Evolutionary conservation across 495 filamentous ascomycete species (phyloP), one percentile per base, ranked within the genome.

Genomic region (Penicillium robsamsonii): DNA sequence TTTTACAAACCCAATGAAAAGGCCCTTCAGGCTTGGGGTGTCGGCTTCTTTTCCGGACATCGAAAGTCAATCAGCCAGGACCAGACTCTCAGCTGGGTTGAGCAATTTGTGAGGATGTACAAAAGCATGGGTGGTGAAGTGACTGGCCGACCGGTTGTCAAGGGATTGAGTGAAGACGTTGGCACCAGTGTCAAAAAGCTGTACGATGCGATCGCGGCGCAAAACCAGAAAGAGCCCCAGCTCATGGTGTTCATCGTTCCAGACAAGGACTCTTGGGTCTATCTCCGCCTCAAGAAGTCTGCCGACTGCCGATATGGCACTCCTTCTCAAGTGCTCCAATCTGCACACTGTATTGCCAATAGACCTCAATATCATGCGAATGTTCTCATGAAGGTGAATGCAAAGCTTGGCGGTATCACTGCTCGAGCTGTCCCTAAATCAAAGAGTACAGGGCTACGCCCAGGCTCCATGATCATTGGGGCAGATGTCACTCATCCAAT

Each of bases 321-420:
- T 51, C 77, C 87, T 10, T 88, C 90, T 7, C 93, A 97, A 67
- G 79, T 79, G 22, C 55, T 96, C 7, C 86, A 88, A 60, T 69
- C 73, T 12, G 62, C 58, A 0, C 84, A 92, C 53, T 88, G 90
- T 12, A 56, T 64, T 5, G 86, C 83, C 59, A 75, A 72, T 22
- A 75, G 84, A 15, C 74, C 75, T 1, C 92, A 97, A 69, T 96
- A 96, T 70, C 80, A 84, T 56, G 92, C 88, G 2, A 97, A 97
- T 63, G 88, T 96, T 25, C 76, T 81, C 46, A 91, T 97, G 89
- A 98, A 98, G 71, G 80, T 98, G 53, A 97, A 97, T 63, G 87
- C 89, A 15, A 98, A 97, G 74, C 83, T 96, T n/a, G 94, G 94
- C 33, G 94, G 94, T 15, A 76, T 81, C 5, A 96, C 89, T 15